A percentile compares a stretch with the other conserved stretches of the same genome.
Evolutionary conservation across 805 yeast genomes (phyloP).

Genomic region (Teunomyces stri): DNA sequence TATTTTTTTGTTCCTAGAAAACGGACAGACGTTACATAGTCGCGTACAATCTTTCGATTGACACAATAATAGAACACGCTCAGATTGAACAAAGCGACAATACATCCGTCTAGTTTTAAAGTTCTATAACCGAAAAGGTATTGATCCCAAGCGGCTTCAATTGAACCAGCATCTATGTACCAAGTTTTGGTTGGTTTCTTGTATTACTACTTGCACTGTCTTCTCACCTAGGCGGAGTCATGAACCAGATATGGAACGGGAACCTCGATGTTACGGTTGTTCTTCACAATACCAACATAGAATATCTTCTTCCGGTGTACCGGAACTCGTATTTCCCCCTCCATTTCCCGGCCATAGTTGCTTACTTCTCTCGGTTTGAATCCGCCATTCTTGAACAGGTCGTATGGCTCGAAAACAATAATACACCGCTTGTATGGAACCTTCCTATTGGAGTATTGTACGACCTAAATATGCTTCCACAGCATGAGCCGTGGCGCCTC

Average conservation of each 20-base stretch:
- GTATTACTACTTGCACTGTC: too few relatives aligned
- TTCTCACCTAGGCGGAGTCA: constrained; percentile 13
- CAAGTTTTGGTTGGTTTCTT: too few relatives aligned
- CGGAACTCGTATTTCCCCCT: constrained; percentile 56
- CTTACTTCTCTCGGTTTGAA: constrained; percentile 33
- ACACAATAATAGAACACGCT: too few relatives aligned
- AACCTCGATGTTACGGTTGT: constrained; percentile 38
- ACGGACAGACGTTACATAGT: too few relatives aligned
- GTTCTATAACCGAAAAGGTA: too few relatives aligned
- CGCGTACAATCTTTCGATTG: too few relatives aligned
- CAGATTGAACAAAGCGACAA: too few relatives aligned
- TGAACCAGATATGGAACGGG: constrained; percentile 54
- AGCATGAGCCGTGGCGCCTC: constrained; percentile 47
- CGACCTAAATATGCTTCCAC: constrained; percentile 47
- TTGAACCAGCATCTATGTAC: too few relatives aligned
- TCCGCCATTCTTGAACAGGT: constrained; percentile 12
- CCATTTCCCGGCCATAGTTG: constrained; percentile 33
- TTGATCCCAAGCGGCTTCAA: too few relatives aligned
- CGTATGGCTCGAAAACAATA: constrained; percentile 67
- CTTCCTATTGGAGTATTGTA: constrained; percentile 69
- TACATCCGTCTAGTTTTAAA: too few relatives aligned
- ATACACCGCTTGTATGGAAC: constrained; percentile 71
- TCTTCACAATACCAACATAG: constrained; percentile 14
- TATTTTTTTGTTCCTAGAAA: too few relatives aligned
- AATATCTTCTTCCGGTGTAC: constrained; percentile 19